These are phyloP conservation scores for Aciculosporium take DNA, from an alignment of 2,329 filamentous ascomycete genomes.

Conservation along the genomic window DNA sequence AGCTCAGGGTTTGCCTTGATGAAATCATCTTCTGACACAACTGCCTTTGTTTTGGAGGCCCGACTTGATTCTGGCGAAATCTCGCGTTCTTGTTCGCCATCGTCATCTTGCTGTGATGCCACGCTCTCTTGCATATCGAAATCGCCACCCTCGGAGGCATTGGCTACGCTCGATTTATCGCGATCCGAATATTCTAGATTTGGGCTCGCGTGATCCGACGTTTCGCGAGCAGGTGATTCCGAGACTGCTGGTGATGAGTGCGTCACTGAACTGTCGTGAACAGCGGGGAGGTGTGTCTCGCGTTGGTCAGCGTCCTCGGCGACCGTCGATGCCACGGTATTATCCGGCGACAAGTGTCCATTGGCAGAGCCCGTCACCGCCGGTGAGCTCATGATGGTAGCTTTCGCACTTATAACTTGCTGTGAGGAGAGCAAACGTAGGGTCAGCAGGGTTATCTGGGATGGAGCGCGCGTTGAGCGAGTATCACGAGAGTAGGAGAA, in stretches of 20 bases:
- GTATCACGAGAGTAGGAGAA: slow-evolving; percentile 11
- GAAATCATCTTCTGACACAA: slow-evolving; percentile 61
- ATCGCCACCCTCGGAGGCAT: slow-evolving; percentile 55
- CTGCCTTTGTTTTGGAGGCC: slow-evolving; percentile 57
- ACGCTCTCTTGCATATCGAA: slow-evolving; percentile 58
- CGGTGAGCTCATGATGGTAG: slow-evolving; percentile 49
- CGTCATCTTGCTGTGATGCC: slow-evolving; percentile 29
- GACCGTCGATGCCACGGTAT: slow-evolving; percentile 26
- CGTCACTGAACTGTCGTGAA: slow-evolving; percentile 42
- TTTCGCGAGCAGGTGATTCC: slow-evolving; percentile 25
- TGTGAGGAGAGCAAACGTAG: slow-evolving; percentile 20
- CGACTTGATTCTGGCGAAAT: slow-evolving; percentile 58
- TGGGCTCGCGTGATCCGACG: slow-evolving; percentile 25
- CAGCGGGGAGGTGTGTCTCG: slow-evolving; percentile 67
- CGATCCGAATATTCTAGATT: slow-evolving; percentile 29
- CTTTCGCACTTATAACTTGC: slow-evolving; percentile 44
- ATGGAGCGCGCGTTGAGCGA: slow-evolving; percentile 7
- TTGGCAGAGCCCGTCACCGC: slow-evolving; percentile 49
- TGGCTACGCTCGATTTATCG: slow-evolving; percentile 35
- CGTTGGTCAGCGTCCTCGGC: slow-evolving; percentile 20
- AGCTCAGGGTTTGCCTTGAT: slow-evolving; percentile 88
- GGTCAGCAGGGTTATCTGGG: slow-evolving; percentile 18
- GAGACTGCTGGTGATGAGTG: slow-evolving; percentile 30
- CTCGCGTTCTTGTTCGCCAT: slow-evolving; percentile 40
- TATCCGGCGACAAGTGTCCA: slow-evolving; percentile 46